Evolutionary conservation across 345 rosid species (phyloP).

Genomic region (Syzygium oleosum): DNA sequence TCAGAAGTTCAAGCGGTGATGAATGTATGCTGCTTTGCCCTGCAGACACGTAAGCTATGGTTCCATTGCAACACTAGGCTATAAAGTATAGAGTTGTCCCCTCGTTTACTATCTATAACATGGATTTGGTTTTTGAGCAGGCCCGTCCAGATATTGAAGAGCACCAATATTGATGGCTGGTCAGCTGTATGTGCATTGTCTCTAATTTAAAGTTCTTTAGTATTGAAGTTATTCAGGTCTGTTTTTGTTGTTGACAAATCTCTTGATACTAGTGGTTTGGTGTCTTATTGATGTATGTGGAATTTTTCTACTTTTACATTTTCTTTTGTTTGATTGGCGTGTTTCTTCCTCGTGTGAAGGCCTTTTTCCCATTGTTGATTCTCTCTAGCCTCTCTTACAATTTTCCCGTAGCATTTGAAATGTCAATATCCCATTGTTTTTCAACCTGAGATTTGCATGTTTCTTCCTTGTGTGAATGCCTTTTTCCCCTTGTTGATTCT

Average conservation of each 20-base stretch:
- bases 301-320: not conserved
- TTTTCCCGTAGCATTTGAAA: not conserved
- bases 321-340: not conserved
- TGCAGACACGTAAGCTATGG: conserved; percentile 62
- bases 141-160: conserved; percentile 86
- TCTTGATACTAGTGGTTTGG: not conserved
- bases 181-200: conserved; percentile 62
- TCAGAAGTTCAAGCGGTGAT: conserved; percentile 66
- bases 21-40: conserved; percentile 94
- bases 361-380: not conserved
- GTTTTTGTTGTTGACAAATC: not conserved
- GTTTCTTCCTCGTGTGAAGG: not conserved
- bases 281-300: not conserved
- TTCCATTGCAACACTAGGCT: not conserved
- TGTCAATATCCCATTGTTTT: not conserved
- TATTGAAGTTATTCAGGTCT: not conserved
- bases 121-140: conserved; percentile 30
- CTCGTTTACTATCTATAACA: not conserved
- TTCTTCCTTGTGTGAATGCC: not conserved
- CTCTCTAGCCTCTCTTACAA: not conserved
- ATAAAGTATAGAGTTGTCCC: not conserved
- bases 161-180: conserved; percentile 81
- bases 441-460: not conserved
- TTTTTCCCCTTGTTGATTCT: not conserved
- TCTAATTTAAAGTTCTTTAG: not conserved